Evolutionary conservation across 805 yeast genomes (phyloP).

Genomic region (Scheffersomyces coipomensis): DNA sequence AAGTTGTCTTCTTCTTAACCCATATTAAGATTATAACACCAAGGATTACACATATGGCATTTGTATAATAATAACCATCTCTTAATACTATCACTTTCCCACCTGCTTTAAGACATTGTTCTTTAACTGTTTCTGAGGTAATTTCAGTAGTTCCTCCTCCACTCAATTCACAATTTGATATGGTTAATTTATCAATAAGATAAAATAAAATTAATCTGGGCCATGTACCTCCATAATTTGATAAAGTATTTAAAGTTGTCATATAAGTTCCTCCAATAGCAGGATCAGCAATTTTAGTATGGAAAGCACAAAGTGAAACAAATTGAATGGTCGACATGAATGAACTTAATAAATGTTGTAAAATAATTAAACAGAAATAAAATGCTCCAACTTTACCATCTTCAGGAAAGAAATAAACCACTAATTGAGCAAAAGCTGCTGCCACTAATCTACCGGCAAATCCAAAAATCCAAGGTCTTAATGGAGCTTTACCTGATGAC

Average conservation of each 20-base stretch:
- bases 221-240: slow-evolving; percentile 98
- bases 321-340: slow-evolving; percentile 95
- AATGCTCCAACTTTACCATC: slow-evolving; percentile 44
- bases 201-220: slow-evolving; percentile 79
- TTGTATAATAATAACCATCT: slow-evolving; percentile 87
- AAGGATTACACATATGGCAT: slow-evolving; percentile 62
- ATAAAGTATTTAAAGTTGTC: slow-evolving; percentile 90
- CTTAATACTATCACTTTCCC: slow-evolving; percentile 55
- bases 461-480: slow-evolving; percentile 88
- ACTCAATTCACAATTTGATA: slow-evolving; percentile 51
- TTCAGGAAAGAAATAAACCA: slow-evolving; percentile 71
- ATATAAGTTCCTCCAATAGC: slow-evolving; percentile 95
- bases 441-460: slow-evolving; percentile 78
- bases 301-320: slow-evolving; percentile 92
- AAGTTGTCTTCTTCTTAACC: slow-evolving; percentile 59
- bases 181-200: slow-evolving; percentile 77
- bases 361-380: slow-evolving; percentile 70
- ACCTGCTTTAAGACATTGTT: slow-evolving; percentile 48
- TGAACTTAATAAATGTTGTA: slow-evolving; percentile 81
- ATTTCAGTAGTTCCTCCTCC: slow-evolving; percentile 11
- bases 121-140: slow-evolving; percentile 37
- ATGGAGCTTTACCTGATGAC: slow-evolving; percentile 76
- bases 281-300: slow-evolving; percentile 94
- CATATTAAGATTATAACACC: slow-evolving; percentile 70
- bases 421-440: slow-evolving; percentile 71